Conservation (phyloP, 179 eudicot genomes). For the Actinidia polygama region DNA sequence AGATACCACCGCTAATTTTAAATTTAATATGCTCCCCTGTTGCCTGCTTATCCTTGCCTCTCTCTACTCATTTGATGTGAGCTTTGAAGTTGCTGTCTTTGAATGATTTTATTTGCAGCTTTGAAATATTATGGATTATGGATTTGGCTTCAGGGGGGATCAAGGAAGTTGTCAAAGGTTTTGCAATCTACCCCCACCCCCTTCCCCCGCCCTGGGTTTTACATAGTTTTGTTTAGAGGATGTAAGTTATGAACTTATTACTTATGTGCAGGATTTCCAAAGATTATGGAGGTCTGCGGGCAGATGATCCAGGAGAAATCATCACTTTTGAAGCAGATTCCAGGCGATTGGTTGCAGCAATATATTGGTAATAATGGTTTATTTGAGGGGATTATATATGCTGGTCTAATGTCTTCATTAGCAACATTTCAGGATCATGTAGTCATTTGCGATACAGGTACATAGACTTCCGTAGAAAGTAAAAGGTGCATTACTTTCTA, state of each 20-base stretch:
- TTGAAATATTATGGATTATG: constrained; percentile 79
- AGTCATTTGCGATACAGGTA: constrained; percentile 84
- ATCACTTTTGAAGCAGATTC: constrained; percentile 47
- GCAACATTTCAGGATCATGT: constrained; percentile 53
- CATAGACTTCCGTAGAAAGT: constrained; percentile 3
- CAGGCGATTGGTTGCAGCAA: constrained; percentile 54
- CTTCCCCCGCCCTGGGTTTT: not conserved
- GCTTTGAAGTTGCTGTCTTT: not conserved
- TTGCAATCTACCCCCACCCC: constrained; percentile 1
- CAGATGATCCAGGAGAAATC: constrained; percentile 59
- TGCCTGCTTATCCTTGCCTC: not conserved
- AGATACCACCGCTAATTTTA: not conserved
- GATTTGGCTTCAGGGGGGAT: constrained; percentile 61
- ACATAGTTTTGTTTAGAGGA: not conserved
- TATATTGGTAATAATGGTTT: constrained; percentile 35
- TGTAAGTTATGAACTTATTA: constrained; percentile 18
- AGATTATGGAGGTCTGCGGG: constrained; percentile 70
- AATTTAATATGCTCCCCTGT: not conserved
- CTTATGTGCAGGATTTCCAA: constrained; percentile 51
- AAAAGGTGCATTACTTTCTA: constrained; percentile 11
- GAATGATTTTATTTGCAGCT: constrained; percentile 45
- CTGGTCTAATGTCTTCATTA: constrained; percentile 70
- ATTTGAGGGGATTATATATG: constrained; percentile 49
- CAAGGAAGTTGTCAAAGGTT: constrained; percentile 68
- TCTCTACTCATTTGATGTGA: not conserved